Conservation (phyloP, 23 red algal species). For the Cyanidiococcus yangmingshanensis region DNA sequence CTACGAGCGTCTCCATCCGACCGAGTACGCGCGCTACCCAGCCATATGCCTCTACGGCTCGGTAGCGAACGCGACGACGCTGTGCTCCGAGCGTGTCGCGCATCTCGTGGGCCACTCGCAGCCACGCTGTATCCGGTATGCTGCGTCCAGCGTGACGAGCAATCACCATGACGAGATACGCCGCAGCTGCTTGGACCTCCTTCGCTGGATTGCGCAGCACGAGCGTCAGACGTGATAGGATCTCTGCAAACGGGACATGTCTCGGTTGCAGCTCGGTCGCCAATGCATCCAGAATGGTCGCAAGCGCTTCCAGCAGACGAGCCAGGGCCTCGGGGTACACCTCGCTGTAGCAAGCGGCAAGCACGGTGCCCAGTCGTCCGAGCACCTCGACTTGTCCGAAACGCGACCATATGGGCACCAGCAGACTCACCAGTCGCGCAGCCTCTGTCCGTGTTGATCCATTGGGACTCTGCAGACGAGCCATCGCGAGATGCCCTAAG, state of each 20-base stretch:
- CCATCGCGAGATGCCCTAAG: neutral
- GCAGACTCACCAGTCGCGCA: slow-evolving; percentile 49
- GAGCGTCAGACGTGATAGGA: slow-evolving; percentile 73
- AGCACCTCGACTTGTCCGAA: slow-evolving; percentile 55
- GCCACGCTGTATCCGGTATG: slow-evolving; percentile 74
- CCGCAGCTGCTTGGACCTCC: neutral
- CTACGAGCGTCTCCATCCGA: slow-evolving; percentile 46
- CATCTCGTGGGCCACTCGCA: slow-evolving; percentile 85
- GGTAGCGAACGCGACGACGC: slow-evolving; percentile 58
- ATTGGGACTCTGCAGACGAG: slow-evolving; percentile 55
- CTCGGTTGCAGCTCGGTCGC: slow-evolving; percentile 22
- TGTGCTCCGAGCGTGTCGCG: slow-evolving; percentile 82
- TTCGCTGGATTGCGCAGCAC: slow-evolving; percentile 55
- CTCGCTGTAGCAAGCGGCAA: slow-evolving; percentile 82
- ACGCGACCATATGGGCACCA: slow-evolving; percentile 46
- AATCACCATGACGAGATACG: slow-evolving; percentile 56
- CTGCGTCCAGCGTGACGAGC: slow-evolving; percentile 52
- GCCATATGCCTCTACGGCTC: slow-evolving; percentile 78
- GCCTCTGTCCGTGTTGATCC: slow-evolving; percentile 68
- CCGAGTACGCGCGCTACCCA: slow-evolving; percentile 76
- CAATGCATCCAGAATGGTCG: slow-evolving; percentile 44
- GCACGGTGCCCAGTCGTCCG: slow-evolving; percentile 62
- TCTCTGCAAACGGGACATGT: slow-evolving; percentile 51
- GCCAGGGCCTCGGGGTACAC: slow-evolving; percentile 88
- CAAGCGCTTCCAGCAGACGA: slow-evolving; percentile 68